These are phyloP conservation scores for Fusarium armeniacum DNA, from an alignment of 2,329 filamentous ascomycete genomes.

Conservation along the genomic window DNA sequence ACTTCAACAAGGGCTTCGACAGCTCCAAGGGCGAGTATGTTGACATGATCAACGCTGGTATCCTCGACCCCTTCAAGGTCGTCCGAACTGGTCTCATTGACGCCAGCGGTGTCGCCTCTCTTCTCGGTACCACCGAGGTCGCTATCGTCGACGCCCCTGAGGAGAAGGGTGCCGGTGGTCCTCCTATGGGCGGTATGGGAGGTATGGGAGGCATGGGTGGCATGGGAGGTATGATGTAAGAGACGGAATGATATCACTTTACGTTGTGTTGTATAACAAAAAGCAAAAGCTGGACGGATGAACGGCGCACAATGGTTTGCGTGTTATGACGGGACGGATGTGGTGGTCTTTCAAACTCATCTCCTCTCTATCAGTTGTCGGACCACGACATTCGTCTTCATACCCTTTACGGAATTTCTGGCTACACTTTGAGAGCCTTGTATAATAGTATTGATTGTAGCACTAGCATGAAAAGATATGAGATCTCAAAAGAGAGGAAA, in stretches of 20 bases:
- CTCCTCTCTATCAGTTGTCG: slow-evolving; percentile 53
- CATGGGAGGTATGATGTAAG: slow-evolving; percentile 73
- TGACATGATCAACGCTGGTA: slow-evolving; percentile 97
- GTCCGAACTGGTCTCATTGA: slow-evolving; percentile 96
- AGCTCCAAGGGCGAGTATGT: slow-evolving; percentile 97
- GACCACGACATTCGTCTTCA: slow-evolving; percentile 49
- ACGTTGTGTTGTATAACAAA: slow-evolving; percentile 51
- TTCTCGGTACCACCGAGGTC: slow-evolving; percentile 97
- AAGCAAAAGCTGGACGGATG: slow-evolving; percentile 49
- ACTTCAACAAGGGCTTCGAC: slow-evolving; percentile 99
- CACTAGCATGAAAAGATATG: slow-evolving; percentile 48
- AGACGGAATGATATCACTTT: slow-evolving; percentile 44
- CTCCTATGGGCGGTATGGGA: slow-evolving; percentile 75
- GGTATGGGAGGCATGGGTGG: slow-evolving; percentile 72
- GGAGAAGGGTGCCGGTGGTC: slow-evolving; percentile 81
- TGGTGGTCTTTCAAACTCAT: slow-evolving; percentile 55
- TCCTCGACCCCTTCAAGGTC: slow-evolving; percentile 99
- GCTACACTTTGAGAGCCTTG: slow-evolving; percentile 51
- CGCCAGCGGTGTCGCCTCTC: slow-evolving; percentile 94
- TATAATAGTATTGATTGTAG: slow-evolving; percentile 55
- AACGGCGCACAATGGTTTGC: slow-evolving; percentile 63
- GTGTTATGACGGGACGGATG: slow-evolving; percentile 59
- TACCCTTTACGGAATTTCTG: slow-evolving; percentile 51
- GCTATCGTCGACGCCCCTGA: slow-evolving; percentile 96
- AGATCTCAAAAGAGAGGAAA: slow-evolving; percentile 37